phyloP scores from a whole-genome alignment of 805 yeast genomes.

The Ogataea paraovalis region DNA sequence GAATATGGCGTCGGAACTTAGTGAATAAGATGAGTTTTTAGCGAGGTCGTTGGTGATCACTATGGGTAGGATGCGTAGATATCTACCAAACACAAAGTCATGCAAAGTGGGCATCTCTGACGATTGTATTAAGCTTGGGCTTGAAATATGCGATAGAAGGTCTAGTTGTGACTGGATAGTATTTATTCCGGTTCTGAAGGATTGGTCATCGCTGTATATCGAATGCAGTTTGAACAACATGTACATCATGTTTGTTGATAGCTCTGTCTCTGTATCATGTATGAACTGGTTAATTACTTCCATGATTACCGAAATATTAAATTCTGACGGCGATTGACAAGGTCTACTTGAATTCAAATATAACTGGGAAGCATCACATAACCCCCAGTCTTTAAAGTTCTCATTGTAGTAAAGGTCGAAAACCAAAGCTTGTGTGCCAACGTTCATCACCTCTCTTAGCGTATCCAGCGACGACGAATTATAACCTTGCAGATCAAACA shows the following conservation, averaged over 20 bases:
- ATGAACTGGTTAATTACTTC: slow-evolving; percentile 33
- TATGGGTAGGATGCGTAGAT: slow-evolving; percentile 35
- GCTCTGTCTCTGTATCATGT: slow-evolving; percentile 38
- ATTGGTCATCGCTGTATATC: slow-evolving; percentile 3
- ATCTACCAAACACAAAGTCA: slow-evolving; percentile 32
- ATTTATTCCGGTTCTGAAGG: slow-evolving; percentile 8
- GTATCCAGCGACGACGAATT: slow-evolving; percentile 26
- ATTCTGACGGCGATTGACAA: slow-evolving; percentile 14
- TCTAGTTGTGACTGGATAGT: slow-evolving; percentile 9
- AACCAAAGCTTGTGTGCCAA: slow-evolving; percentile 44
- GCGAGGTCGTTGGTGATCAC: slow-evolving; percentile 29
- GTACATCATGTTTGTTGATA: slow-evolving; percentile 42
- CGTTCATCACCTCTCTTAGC: slow-evolving; percentile 32
- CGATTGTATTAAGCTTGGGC: background rate
- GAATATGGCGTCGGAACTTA: slow-evolving; percentile 7
- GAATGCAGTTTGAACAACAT: slow-evolving; percentile 37
- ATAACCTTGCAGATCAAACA: slow-evolving; percentile 33
- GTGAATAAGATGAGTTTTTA: slow-evolving; percentile 29
- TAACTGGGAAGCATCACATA: slow-evolving; percentile 47
- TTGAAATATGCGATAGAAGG: background rate
- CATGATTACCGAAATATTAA: slow-evolving; percentile 26
- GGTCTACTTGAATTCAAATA: slow-evolving; percentile 19
- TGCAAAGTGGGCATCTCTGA: slow-evolving; percentile 28
- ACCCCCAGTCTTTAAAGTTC: slow-evolving; percentile 44
- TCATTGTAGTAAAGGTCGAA: slow-evolving; percentile 58